Conservation (phyloP, 1,284 basidiomycete genomes). For the Rhodotorula sp. region DNA sequence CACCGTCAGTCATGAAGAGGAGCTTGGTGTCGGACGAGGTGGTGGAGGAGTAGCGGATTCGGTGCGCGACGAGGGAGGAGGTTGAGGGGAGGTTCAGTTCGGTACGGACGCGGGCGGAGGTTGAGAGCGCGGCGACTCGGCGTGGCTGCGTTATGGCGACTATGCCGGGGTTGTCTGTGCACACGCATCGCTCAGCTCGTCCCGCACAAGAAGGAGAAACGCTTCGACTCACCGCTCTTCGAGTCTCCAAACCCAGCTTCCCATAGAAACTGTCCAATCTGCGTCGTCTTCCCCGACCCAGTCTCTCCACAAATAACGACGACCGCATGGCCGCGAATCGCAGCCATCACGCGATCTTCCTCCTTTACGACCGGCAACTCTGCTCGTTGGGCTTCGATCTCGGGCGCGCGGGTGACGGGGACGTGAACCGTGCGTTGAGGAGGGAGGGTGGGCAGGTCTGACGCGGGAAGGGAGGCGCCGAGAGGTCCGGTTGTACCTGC, state of each 20-base stretch:
- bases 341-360: slow-evolving; percentile 91
- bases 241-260: slow-evolving; percentile 92
- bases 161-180: slow-evolving; percentile 92
- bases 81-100: slow-evolving; percentile 70
- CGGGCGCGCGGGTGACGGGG: slow-evolving; percentile 65
- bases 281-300: slow-evolving; percentile 97
- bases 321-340: slow-evolving; percentile 77
- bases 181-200: neutral
- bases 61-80: slow-evolving; percentile 81
- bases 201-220: fast-evolving
- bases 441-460: slow-evolving; percentile 50
- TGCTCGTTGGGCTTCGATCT: slow-evolving; percentile 73
- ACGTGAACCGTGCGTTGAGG: slow-evolving; percentile 55
- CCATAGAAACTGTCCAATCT: slow-evolving; percentile 88
- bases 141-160: slow-evolving; percentile 97
- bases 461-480: slow-evolving; percentile 59
- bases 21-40: slow-evolving; percentile 83
- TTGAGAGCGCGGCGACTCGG: slow-evolving; percentile 93
- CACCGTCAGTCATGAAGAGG: slow-evolving; percentile 99
- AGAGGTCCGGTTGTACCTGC: slow-evolving; percentile 64
- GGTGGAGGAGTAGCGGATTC: slow-evolving; percentile 95
- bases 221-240: slow-evolving; percentile 34
- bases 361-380: slow-evolving; percentile 86
- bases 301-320: slow-evolving; percentile 78
- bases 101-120: slow-evolving; percentile 84